Evolutionary conservation across 345 rosid species (phyloP).

Genomic region (Viola odorata): DNA sequence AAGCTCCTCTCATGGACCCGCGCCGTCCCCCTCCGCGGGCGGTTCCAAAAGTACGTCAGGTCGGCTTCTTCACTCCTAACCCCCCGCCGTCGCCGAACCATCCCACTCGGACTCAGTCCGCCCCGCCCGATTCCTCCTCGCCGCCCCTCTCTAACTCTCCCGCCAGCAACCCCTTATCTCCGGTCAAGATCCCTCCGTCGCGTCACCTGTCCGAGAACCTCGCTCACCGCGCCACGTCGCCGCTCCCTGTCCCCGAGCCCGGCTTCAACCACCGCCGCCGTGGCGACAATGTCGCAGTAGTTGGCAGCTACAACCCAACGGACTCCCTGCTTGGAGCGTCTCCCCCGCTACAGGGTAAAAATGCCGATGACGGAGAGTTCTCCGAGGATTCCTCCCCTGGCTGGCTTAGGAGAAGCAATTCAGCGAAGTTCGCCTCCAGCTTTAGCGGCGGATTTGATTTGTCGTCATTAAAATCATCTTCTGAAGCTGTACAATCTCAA

Average conservation of each 20-base stretch:
- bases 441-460: constrained; percentile 68
- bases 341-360: constrained; percentile 34
- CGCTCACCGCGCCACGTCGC: constrained; percentile 47
- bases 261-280: constrained; percentile 24
- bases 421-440: constrained; percentile 56
- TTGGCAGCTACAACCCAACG: constrained; percentile 58
- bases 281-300: constrained; percentile 24
- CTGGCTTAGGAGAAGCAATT: constrained; percentile 48
- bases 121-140: constrained; percentile 37
- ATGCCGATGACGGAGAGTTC: constrained; percentile 27
- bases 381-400: constrained; percentile 50
- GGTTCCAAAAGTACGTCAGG: constrained; percentile 69
- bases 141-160: constrained; percentile 48
- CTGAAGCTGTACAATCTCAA: constrained; percentile 5
- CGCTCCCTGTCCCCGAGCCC: constrained; percentile 40
- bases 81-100: constrained; percentile 25
- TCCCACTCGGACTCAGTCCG: constrained; percentile 43
- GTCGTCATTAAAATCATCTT: constrained; percentile 33
- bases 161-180: constrained; percentile 45
- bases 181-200: constrained; percentile 67
- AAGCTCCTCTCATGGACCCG: constrained; percentile 36
- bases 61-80: constrained; percentile 60
- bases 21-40: constrained; percentile 35
- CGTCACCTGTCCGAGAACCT: constrained; percentile 61
- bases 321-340: constrained; percentile 52